A percentile compares a stretch with the other conserved stretches of the same genome.
Evolutionary conservation across 139 green algal species (phyloP).

Genomic region (Chlamydomonas schloesseri): DNA sequence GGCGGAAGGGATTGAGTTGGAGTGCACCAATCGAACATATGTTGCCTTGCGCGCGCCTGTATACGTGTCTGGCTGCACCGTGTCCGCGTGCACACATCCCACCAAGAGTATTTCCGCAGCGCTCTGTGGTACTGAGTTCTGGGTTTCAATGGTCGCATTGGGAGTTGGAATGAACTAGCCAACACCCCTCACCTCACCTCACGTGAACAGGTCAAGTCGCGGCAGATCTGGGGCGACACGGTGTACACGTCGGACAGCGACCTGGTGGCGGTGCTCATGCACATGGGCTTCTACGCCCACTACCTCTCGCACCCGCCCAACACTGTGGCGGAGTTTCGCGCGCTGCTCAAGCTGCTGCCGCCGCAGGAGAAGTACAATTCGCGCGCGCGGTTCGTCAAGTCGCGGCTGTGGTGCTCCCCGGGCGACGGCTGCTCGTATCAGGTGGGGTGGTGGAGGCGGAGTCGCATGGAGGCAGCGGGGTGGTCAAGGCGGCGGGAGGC

Average conservation of each 20-base stretch:
- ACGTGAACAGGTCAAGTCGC: conserved; percentile 84
- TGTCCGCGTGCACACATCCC: too few relatives aligned
- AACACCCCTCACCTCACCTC: too few relatives aligned
- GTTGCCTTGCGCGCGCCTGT: too few relatives aligned
- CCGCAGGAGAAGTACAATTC: conserved; percentile 74
- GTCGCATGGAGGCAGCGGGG: neutral
- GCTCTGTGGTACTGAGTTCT: too few relatives aligned
- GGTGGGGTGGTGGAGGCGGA: conserved; percentile 38
- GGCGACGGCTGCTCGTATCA: conserved; percentile 77
- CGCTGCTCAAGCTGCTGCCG: conserved; percentile 71
- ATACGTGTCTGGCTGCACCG: too few relatives aligned
- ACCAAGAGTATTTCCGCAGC: too few relatives aligned
- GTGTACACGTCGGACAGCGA: conserved; percentile 96
- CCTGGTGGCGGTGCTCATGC: conserved; percentile 95
- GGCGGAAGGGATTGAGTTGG: too few relatives aligned
- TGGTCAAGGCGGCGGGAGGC: neutral
- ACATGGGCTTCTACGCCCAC: conserved; percentile 88
- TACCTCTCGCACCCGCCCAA: conserved; percentile 50
- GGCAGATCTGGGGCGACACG: conserved; percentile 95
- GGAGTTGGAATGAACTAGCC: too few relatives aligned
- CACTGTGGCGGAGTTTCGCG: conserved; percentile 75
- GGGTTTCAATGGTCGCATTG: too few relatives aligned
- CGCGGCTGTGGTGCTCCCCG: conserved; percentile 79
- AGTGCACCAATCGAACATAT: too few relatives aligned
- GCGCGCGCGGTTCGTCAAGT: conserved; percentile 84